phyloP scores from a whole-genome alignment of 2,329 filamentous ascomycete species.

The Fusarium sacchari region DNA sequence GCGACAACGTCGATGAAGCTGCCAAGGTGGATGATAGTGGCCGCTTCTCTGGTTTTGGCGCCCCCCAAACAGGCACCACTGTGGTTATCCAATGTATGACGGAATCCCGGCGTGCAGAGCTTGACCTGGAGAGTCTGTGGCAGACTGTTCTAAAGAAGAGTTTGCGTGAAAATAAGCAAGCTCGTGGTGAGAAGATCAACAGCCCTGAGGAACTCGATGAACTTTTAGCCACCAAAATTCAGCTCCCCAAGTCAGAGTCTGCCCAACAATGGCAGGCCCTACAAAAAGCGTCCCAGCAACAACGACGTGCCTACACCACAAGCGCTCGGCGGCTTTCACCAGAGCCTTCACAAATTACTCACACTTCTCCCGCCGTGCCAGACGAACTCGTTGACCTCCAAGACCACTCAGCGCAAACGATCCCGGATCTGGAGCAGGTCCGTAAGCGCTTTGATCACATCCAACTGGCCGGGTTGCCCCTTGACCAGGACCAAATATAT shows the following conservation, averaged over 20 bases:
- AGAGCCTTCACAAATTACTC: neutral
- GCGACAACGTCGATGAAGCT: slow-evolving; percentile 61
- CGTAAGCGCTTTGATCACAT: slow-evolving; percentile 52
- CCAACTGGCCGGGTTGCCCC: slow-evolving; percentile 49
- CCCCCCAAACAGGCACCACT: slow-evolving; percentile 59
- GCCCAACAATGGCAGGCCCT: slow-evolving; percentile 50
- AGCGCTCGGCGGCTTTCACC: slow-evolving; percentile 39
- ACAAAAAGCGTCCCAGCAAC: slow-evolving; percentile 48
- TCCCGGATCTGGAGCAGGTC: slow-evolving; percentile 33
- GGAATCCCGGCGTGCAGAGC: slow-evolving; percentile 61
- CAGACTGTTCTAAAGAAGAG: slow-evolving; percentile 51
- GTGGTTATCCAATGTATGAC: slow-evolving; percentile 69
- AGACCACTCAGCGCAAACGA: neutral
- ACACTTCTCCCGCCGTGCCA: neutral
- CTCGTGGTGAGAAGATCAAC: slow-evolving; percentile 41
- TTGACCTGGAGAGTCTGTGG: slow-evolving; percentile 66
- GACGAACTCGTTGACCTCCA: neutral
- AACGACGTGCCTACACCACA: slow-evolving; percentile 50
- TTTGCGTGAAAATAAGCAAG: slow-evolving; percentile 45
- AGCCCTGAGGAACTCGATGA: slow-evolving; percentile 44
- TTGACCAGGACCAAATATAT: slow-evolving; percentile 50
- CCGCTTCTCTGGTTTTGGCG: slow-evolving; percentile 81
- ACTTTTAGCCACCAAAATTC: slow-evolving; percentile 47
- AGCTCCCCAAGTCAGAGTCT: slow-evolving; percentile 46
- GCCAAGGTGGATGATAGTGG: slow-evolving; percentile 59